A percentile compares a stretch with the other conserved stretches of the same genome.
Conservation (phyloP, 2,329 filamentous ascomycete genomes). For the Aureobasidium leucospermi region DNA sequence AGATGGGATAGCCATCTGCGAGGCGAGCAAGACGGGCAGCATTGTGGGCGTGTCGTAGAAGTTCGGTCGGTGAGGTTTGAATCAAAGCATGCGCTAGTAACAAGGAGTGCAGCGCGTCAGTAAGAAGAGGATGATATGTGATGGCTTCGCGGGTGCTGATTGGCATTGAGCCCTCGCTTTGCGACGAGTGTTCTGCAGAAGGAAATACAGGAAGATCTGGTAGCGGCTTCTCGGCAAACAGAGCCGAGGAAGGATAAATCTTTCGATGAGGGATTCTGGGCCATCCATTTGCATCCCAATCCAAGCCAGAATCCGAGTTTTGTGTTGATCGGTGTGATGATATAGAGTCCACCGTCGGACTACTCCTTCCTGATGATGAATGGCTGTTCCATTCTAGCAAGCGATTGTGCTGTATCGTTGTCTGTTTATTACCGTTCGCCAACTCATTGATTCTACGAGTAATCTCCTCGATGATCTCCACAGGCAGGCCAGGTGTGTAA, state of each 20-base stretch:
- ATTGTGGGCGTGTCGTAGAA: slow-evolving; percentile 74
- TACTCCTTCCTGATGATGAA: slow-evolving; percentile 12
- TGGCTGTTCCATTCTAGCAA: slow-evolving; percentile 22
- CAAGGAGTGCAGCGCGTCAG: slow-evolving; percentile 69
- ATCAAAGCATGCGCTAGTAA: slow-evolving; percentile 72
- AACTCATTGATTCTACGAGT: slow-evolving; percentile 51
- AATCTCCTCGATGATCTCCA: slow-evolving; percentile 52
- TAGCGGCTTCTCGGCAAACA: slow-evolving; percentile 65
- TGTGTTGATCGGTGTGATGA: slow-evolving; percentile 33
- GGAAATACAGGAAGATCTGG: slow-evolving; percentile 62
- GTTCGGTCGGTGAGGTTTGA: slow-evolving; percentile 70
- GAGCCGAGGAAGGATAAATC: slow-evolving; percentile 51
- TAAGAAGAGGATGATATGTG: slow-evolving; percentile 74
- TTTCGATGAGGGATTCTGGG: slow-evolving; percentile 43
- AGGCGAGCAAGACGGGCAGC: slow-evolving; percentile 67
- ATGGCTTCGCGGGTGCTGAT: slow-evolving; percentile 53
- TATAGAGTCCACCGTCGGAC: slow-evolving; percentile 33
- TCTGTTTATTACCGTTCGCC: slow-evolving; percentile 37
- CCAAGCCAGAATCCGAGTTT: slow-evolving; percentile 21
- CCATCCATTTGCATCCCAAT: slow-evolving; percentile 31
- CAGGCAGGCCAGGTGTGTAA: slow-evolving; percentile 65
- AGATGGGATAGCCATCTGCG: slow-evolving; percentile 73
- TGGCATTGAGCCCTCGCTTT: slow-evolving; percentile 23
- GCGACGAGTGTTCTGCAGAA: slow-evolving; percentile 27
- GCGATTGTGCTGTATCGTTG: slow-evolving; percentile 23